These are phyloP conservation scores for Chondrus crispus DNA, from an alignment of 23 red algal species.

Conservation along the genomic window DNA sequence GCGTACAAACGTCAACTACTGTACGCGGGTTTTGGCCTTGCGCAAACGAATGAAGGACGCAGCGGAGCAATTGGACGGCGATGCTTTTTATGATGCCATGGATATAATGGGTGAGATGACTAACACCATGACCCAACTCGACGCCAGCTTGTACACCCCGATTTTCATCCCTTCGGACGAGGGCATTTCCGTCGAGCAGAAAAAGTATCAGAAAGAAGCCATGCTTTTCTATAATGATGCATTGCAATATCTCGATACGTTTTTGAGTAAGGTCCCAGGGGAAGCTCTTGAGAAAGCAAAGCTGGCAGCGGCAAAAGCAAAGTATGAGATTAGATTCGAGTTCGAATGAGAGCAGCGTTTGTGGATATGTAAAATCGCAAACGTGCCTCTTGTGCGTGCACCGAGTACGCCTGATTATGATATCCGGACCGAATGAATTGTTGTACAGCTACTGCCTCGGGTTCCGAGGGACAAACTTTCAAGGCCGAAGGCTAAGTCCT, in stretches of 20 bases:
- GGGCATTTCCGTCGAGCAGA: conserved; percentile 64
- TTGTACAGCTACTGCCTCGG: too few relatives aligned
- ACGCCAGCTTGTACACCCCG: conserved; percentile 89
- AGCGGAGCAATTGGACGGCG: conserved; percentile 42
- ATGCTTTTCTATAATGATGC: not conserved
- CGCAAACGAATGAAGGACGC: conserved; percentile 59
- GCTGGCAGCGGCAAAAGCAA: not conserved
- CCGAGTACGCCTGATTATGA: too few relatives aligned
- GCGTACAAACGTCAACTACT: conserved; percentile 96
- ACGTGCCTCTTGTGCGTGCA: too few relatives aligned
- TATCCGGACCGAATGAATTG: too few relatives aligned
- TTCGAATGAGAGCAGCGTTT: not conserved
- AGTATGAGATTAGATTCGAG: conserved; percentile 57
- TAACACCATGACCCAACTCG: conserved; percentile 89
- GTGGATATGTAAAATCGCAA: too few relatives aligned
- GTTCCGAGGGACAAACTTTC: too few relatives aligned
- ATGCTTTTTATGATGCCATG: conserved; percentile 63
- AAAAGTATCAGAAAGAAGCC: conserved; percentile 72
- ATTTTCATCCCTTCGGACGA: conserved; percentile 91
- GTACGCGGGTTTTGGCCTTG: conserved; percentile 83
- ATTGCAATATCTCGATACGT: conserved; percentile 7
- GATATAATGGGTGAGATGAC: conserved; percentile 63
- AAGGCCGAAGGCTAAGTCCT: too few relatives aligned
- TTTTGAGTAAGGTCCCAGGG: conserved; percentile 32
- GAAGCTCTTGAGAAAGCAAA: conserved; percentile 27